A percentile compares a stretch with the other conserved stretches of the same genome.
Evolutionary conservation across 495 filamentous ascomycete genomes (phyloP).

Genomic region (Tuber microsphaerosporum): DNA sequence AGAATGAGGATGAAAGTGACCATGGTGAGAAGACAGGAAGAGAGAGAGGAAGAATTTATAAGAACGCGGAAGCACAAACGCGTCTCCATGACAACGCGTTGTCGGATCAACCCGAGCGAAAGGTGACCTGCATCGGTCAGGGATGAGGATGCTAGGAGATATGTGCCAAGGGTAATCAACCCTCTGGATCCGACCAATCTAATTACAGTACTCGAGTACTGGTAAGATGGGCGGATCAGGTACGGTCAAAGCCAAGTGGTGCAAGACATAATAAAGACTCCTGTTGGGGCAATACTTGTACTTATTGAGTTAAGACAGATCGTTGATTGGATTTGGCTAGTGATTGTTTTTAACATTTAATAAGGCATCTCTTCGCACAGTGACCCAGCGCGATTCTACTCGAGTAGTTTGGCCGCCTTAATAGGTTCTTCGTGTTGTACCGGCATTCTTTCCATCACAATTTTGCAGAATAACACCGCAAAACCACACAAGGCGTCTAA

Average conservation of each 20-base stretch:
- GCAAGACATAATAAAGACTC: not conserved
- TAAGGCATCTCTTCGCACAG: not conserved
- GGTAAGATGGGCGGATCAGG: not conserved
- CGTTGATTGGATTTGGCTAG: not conserved
- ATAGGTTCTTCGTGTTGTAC: not conserved
- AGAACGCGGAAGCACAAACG: not conserved
- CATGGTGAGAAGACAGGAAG: not conserved
- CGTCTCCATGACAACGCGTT: constrained; percentile 3
- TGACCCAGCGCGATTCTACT: not conserved
- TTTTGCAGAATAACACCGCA: not conserved
- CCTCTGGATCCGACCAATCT: not conserved
- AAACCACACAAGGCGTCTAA: not conserved
- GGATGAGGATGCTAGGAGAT: not conserved
- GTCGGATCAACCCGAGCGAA: not conserved
- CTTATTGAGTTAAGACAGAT: not conserved
- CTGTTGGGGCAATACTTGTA: not conserved
- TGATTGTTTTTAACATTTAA: not conserved
- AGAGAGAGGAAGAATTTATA: not conserved
- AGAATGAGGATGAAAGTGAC: not conserved
- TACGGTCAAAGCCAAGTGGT: not conserved
- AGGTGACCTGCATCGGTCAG: not conserved
- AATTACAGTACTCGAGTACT: not conserved
- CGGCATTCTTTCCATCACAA: not conserved
- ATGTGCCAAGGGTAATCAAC: not conserved
- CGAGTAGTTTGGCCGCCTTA: not conserved